These are phyloP conservation scores for Penicillium sp. DNA, from an alignment of 2,329 filamentous ascomycete species.

Conservation along the genomic window DNA sequence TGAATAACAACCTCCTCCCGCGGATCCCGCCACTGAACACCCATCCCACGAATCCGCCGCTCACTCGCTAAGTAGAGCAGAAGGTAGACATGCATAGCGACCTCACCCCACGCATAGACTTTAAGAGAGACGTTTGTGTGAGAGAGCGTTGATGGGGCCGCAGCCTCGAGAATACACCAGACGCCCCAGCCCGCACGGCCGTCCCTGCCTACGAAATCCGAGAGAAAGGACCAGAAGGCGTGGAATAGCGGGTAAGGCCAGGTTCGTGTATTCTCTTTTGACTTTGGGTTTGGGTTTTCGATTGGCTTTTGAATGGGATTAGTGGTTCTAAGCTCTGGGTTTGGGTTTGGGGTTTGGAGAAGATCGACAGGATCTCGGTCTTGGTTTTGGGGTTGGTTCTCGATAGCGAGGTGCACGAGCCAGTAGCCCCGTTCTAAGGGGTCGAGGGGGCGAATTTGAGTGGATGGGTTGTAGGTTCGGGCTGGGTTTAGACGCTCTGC, in stretches of 20 bases:
- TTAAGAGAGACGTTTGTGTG: background rate
- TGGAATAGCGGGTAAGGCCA: conserved; percentile 37
- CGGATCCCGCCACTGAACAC: conserved; percentile 65
- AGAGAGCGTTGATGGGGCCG: background rate
- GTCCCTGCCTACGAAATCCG: conserved; percentile 35
- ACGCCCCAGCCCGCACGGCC: conserved; percentile 47
- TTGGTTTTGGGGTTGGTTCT: conserved; percentile 23
- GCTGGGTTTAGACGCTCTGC: conserved; percentile 52
- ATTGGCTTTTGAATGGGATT: background rate
- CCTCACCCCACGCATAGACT: conserved; percentile 75
- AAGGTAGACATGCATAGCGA: conserved; percentile 70
- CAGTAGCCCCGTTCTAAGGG: conserved; percentile 75
- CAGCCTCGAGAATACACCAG: conserved; percentile 38
- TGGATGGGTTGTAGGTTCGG: conserved; percentile 53
- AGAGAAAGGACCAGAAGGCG: conserved; percentile 44
- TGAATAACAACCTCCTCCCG: conserved; percentile 55
- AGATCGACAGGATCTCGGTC: background rate
- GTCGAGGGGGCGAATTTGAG: conserved; percentile 50
- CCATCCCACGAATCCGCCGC: conserved; percentile 57
- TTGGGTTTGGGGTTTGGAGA: background rate
- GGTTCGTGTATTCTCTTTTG: background rate
- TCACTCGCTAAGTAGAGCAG: conserved; percentile 70
- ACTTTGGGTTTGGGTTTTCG: conserved; percentile 32
- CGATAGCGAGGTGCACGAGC: conserved; percentile 62
- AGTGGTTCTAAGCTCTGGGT: conserved; percentile 34